These are phyloP conservation scores for Pythium sukuiense DNA, from an alignment of 352 stramenopile genomes.

Conservation along the genomic window DNA sequence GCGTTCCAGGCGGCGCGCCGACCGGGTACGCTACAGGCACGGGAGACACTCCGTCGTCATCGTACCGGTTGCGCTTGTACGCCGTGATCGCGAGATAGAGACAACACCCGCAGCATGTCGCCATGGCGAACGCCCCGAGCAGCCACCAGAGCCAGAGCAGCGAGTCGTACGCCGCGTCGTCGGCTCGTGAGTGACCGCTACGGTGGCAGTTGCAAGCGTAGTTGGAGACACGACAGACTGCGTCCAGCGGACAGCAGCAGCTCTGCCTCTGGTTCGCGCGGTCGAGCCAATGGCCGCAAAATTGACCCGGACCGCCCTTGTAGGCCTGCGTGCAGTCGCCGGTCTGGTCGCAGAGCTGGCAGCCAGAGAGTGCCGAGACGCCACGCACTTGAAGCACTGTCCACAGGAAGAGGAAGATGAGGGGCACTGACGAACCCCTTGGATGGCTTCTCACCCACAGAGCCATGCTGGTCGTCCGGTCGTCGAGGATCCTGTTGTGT, in stretches of 20 bases:
- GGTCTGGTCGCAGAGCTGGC: constrained; percentile 44
- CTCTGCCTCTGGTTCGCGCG: constrained; percentile 35
- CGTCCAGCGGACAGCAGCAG: constrained; percentile 47
- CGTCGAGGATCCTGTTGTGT: neutral
- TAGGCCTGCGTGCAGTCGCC: constrained; percentile 48
- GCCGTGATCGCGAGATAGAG: constrained; percentile 18
- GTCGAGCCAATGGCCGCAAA: constrained; percentile 61
- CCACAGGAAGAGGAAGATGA: constrained; percentile 6
- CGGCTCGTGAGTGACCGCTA: neutral
- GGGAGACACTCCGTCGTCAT: constrained; percentile 3
- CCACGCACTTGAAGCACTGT: constrained; percentile 3
- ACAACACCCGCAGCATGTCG: constrained; percentile 17
- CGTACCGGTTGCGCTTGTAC: neutral
- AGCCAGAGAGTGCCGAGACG: constrained; percentile 37
- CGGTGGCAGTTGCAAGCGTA: constrained; percentile 51
- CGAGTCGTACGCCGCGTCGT: constrained; percentile 11
- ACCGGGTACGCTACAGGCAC: constrained; percentile 21
- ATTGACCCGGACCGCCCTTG: constrained; percentile 35
- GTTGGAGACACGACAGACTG: constrained; percentile 47
- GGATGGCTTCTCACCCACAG: neutral
- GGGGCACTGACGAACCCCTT: constrained; percentile 9
- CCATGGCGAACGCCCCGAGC: constrained; percentile 24
- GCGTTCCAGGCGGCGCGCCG: constrained; percentile 2
- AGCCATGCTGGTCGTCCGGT: neutral
- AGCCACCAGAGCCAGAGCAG: constrained; percentile 52